Base-by-base conservation (phyloP, 129 eudicot genomes). In the Rutidosis leptorrhynchoides region DNA sequence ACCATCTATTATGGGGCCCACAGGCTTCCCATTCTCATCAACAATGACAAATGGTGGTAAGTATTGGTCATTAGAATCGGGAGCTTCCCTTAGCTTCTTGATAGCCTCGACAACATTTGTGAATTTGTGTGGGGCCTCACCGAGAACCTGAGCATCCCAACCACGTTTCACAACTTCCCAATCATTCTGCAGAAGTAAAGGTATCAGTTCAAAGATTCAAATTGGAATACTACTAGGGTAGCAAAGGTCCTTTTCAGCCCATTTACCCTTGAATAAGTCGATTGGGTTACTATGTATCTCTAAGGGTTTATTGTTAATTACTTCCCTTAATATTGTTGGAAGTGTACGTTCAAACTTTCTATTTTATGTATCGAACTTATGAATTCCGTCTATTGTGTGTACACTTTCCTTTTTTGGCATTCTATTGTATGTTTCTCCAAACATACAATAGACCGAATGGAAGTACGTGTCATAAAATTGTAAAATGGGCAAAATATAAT, bases 141-240 rank as follows among this genome's bases (percentile, higher is more conserved):
- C 97, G 49, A 90, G 96, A 51, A 90, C 97, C 64, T 90, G 97
- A 30, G 97, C 96, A 67, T 90, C 93, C 97, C 97, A 90, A 22
- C 97, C 97, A 11, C 97, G 89, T 72, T 90, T 90, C 23, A 90
- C 87, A 60, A 90, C 96, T 27, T 73, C 81, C 97, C 97, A 90
- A 22, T 90, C 97, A 43, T 90, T 90, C 97, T 90, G 74, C 45
- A 74, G 32, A 81, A 8, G n/a, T 67, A 58, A 55, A 25, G 26
- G 14, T 53, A 74, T 0, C 8, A 43, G 46, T 58, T 59, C 16
- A 46, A 10, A 16, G 25, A 58, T 21, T 12, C 8, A 17, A 46
- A 20, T 19, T 52, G 17, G 8, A 12, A 27, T 16, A 64, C 37
- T 3, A 64, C n/a, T n/a, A n/a, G n/a, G 21, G 58, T 9, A 25